These are phyloP conservation scores for Penicillium freii DNA, from an alignment of 2,329 filamentous ascomycete species.

Conservation along the genomic window DNA sequence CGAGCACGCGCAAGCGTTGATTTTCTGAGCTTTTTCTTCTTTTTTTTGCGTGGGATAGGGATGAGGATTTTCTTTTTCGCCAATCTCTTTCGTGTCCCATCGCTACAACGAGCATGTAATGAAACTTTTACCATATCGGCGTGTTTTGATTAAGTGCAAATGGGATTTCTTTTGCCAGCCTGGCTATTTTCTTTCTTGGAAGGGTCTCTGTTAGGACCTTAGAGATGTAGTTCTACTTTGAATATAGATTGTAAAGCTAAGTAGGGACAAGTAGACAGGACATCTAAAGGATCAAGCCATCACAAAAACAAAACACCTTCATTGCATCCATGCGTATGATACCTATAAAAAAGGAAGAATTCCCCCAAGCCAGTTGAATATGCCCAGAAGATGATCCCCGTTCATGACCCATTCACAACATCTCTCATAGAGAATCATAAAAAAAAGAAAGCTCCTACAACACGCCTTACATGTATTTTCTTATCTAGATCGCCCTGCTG, in stretches of 20 bases:
- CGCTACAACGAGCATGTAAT: constrained; percentile 30
- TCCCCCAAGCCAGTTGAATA: constrained; percentile 4
- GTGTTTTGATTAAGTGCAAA: constrained; percentile 24
- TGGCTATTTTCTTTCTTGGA: not conserved
- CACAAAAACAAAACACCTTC: constrained; percentile 4
- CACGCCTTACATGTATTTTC: constrained; percentile 5
- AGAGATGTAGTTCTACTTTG: not conserved
- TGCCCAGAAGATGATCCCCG: constrained; percentile 3
- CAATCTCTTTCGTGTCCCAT: constrained; percentile 12
- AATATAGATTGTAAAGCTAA: not conserved
- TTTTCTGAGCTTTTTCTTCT: constrained; percentile 3
- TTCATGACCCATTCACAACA: constrained; percentile 7
- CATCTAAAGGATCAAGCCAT: not conserved
- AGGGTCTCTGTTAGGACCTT: not conserved
- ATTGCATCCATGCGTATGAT: constrained; percentile 9
- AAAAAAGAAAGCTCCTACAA: not conserved
- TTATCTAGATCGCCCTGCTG: not conserved
- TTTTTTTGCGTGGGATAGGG: constrained; percentile 4
- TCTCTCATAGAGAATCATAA: constrained; percentile 5
- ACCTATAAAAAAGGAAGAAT: constrained; percentile 1
- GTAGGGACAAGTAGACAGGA: not conserved
- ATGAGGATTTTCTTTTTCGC: not conserved
- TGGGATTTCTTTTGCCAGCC: constrained; percentile 14
- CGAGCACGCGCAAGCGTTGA: constrained; percentile 46
- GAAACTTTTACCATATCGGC: constrained; percentile 24